Evolutionary conservation across 495 filamentous ascomycete species (phyloP), one percentile per base, ranked within the genome.

Genomic region (Bacidia rubella): DNA sequence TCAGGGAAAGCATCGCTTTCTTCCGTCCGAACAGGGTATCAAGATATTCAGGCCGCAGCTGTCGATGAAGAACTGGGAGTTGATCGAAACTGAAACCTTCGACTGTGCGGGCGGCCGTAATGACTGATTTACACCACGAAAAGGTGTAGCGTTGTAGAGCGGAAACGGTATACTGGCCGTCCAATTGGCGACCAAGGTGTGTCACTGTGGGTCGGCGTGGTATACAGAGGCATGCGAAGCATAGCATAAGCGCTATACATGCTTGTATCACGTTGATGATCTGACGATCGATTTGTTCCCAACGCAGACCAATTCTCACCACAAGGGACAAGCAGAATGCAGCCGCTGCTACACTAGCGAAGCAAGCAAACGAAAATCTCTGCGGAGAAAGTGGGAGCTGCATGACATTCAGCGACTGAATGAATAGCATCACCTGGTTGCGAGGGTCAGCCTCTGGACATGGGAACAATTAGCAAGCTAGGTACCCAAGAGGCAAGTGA

Each of bases 71-170:
- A 9, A 12, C 9, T 12, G 20, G 20, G 9, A 45, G 11, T 11
- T 45, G 10, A 22, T 45, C 11, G 10, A 12, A 11, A 10, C 10
- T 19, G 20, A 92, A 64, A 15, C 68, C 67, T 29, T 74, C 75
- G 51, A 80, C 76, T 52, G 69, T 65, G 19, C 66, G 62, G 0
- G 79, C 77, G 39, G 74, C 65, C 1, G 62, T 55, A 24, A 90
- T 72, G 0, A 87, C 26, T 2, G 55, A 56, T 2, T 54, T 63
- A 9, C 75, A 73, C 85, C 85, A 90, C 32, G 62, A 59, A 57
- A 79, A 90, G 9, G 71, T 85, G 59, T 77, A 82, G 24, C 80
- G 77, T 39, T 66, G 72, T 41, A 45, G 10, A 9, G 42, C 42
- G 19, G 42, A 45, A 19, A 12, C 11, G 11, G 42, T 45, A 20